Percentiles rank a stretch among this genome's conserved stretches.
Conservation (phyloP, 805 yeast genomes). For the Sugiyamaella valdiviana region DNA sequence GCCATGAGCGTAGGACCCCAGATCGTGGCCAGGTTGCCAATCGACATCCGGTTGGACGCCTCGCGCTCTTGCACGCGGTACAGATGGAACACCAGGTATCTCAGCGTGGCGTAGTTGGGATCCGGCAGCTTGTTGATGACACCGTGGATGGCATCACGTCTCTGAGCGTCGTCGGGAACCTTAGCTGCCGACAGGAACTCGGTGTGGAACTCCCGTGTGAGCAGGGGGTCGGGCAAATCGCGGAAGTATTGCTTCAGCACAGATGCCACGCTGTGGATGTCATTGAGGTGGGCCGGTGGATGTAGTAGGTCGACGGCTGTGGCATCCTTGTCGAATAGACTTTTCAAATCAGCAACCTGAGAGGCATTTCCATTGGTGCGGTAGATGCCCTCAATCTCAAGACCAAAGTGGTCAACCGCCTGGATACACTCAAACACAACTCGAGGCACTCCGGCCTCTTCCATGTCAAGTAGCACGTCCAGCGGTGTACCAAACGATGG, state of each 20-base stretch:
- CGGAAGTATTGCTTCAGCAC: slow-evolving; percentile 78
- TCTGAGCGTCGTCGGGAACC: slow-evolving; percentile 53
- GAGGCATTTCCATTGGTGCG: slow-evolving; percentile 74
- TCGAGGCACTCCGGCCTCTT: slow-evolving; percentile 87
- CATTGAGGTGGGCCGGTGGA: slow-evolving; percentile 59
- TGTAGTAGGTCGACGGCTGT: slow-evolving; percentile 46
- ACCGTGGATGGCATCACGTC: slow-evolving; percentile 74
- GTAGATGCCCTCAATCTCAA: slow-evolving; percentile 83
- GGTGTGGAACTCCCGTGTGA: slow-evolving; percentile 56
- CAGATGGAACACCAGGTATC: slow-evolving; percentile 80
- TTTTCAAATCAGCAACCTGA: slow-evolving; percentile 66
- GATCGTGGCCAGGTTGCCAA: slow-evolving; percentile 74
- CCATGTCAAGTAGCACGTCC: slow-evolving; percentile 68
- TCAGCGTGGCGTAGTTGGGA: slow-evolving; percentile 86
- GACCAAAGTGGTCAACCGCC: slow-evolving; percentile 78
- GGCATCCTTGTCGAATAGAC: slow-evolving; percentile 60
- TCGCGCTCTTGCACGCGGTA: slow-evolving; percentile 62
- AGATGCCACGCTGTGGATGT: slow-evolving; percentile 82
- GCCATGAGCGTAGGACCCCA: slow-evolving; percentile 92
- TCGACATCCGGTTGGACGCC: slow-evolving; percentile 69
- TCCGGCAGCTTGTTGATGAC: slow-evolving; percentile 87
- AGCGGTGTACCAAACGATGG: slow-evolving; percentile 78
- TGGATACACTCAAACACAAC: slow-evolving; percentile 84
- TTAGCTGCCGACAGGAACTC: slow-evolving; percentile 65
- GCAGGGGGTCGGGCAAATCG: slow-evolving; percentile 78